These are phyloP conservation scores for Gymnopilus dilepis DNA, from an alignment of 768 basidiomycete genomes.

Conservation along the genomic window DNA sequence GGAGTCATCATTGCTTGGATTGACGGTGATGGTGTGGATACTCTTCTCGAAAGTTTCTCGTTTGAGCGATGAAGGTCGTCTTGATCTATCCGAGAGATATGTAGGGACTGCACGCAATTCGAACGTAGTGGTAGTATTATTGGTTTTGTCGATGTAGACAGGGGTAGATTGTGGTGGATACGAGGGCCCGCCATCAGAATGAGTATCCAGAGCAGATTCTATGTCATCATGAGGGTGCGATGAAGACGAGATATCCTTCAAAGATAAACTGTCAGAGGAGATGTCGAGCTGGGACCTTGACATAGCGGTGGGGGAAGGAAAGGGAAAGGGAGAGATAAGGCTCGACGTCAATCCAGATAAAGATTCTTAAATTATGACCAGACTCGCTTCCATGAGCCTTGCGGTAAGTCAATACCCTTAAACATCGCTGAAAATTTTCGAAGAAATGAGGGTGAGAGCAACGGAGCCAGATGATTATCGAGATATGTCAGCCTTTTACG, in stretches of 20 bases:
- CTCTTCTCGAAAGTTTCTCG: constrained; percentile 15
- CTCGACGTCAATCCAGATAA: neutral
- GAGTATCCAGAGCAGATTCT: neutral
- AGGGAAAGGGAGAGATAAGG: neutral
- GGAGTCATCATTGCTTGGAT: neutral
- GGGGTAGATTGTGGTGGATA: constrained; percentile 5
- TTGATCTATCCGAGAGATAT: constrained; percentile 23
- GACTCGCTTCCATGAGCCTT: neutral
- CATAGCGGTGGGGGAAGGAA: neutral
- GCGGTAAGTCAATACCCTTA: neutral
- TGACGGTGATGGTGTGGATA: neutral
- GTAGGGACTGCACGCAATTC: constrained; percentile 16
- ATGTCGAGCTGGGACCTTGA: neutral
- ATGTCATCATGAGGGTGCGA: neutral
- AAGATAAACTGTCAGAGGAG: neutral
- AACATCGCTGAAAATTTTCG: neutral
- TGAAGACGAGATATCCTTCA: neutral
- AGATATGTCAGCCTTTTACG: constrained; percentile 5
- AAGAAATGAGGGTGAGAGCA: constrained; percentile 9
- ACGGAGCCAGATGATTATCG: constrained; percentile 2
- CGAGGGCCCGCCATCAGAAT: neutral
- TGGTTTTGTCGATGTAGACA: neutral
- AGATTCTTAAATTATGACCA: neutral
- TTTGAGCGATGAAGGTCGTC: constrained; percentile 18
- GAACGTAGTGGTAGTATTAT: neutral